Percentiles rank a stretch among this genome's conserved stretches.
phyloP scores from a whole-genome alignment of 1,139 yeast genomes.

The Magnusiomyces paraingens region DNA sequence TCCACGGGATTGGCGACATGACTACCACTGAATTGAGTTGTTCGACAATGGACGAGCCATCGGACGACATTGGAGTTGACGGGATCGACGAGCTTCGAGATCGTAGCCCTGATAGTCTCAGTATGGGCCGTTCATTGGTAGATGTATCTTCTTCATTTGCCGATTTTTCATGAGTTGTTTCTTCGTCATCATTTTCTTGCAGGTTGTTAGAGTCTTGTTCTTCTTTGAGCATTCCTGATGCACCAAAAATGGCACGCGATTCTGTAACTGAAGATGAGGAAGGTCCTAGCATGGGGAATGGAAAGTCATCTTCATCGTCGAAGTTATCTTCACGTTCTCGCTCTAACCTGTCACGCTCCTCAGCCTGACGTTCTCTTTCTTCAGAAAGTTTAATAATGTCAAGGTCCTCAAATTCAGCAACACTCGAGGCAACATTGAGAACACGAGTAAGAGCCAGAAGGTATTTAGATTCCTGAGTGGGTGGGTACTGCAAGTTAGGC shows the following conservation, averaged over 20 bases:
- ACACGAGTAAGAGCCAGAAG: slow-evolving; percentile 35
- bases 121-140: background rate
- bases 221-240: background rate
- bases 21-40: slow-evolving; percentile 14
- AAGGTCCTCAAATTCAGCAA: slow-evolving; percentile 26
- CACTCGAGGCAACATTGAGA: slow-evolving; percentile 32
- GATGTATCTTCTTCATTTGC: background rate
- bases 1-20: slow-evolving; percentile 16
- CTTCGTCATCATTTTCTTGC: slow-evolving; percentile 6
- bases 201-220: no score
- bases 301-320: slow-evolving; percentile 1
- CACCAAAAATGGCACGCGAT: background rate
- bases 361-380: slow-evolving; percentile 6
- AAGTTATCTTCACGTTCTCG: slow-evolving; percentile 1
- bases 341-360: slow-evolving; percentile 1
- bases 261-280: background rate
- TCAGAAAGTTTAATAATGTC: slow-evolving; percentile 10
- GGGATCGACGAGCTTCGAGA: no score
- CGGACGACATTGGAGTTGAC: no score
- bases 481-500: slow-evolving; percentile 39
- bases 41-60: background rate
- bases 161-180: background rate
- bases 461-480: slow-evolving; percentile 33
- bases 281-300: background rate
- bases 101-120: no score